Evolutionary conservation across 2,329 filamentous ascomycete genomes (phyloP).

Genomic region (Fusarium paranaense): DNA sequence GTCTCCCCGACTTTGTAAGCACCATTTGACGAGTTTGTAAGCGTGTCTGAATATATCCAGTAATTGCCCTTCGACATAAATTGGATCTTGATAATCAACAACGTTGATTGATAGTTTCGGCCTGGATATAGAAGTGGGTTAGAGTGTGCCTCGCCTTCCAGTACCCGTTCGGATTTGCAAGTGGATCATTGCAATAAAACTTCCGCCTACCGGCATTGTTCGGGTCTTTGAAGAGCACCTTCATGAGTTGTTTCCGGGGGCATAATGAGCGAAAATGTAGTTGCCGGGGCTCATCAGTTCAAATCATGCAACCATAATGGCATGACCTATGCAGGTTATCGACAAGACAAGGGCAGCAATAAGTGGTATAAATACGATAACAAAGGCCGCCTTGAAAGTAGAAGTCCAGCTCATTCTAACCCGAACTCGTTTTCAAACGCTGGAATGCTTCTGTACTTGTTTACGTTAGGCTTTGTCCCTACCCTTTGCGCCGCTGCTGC

Average conservation of each 20-base stretch:
- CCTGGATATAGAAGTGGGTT: background rate
- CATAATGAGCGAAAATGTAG: background rate
- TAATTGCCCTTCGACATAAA: background rate
- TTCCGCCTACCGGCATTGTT: background rate
- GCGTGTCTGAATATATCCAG: background rate
- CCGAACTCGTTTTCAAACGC: background rate
- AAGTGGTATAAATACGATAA: background rate
- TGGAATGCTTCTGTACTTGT: background rate
- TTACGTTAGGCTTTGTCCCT: background rate
- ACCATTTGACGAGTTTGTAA: background rate
- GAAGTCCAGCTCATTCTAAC: too few species aligned
- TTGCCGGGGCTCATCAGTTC: background rate
- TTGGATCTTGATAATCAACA: background rate
- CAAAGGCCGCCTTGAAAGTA: background rate
- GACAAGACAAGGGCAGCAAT: background rate
- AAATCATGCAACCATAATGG: background rate
- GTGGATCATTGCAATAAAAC: background rate
- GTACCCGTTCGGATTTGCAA: background rate
- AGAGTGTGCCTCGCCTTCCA: background rate
- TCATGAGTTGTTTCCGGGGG: background rate
- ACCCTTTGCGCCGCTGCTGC: background rate
- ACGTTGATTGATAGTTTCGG: background rate
- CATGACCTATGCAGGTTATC: background rate
- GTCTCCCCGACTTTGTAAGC: background rate
- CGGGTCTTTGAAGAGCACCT: background rate